Percentiles rank a stretch among this genome's conserved stretches.
phyloP scores from a whole-genome alignment of 108 stramenopile genomes.

The Skeletonema tropicum region DNA sequence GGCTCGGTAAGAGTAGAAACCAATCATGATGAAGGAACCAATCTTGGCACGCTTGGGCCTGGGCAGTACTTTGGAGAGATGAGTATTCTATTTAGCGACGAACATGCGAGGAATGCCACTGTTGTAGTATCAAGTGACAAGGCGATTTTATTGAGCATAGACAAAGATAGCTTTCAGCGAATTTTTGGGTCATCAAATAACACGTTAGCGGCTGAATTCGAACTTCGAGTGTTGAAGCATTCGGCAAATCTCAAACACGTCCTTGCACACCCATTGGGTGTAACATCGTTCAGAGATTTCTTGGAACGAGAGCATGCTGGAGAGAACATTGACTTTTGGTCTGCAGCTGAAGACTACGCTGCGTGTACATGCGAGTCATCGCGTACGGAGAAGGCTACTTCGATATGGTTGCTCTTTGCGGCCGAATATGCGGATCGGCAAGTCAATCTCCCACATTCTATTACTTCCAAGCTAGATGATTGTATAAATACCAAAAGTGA shows the following conservation, averaged over 20 bases:
- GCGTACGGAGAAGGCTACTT: conserved; percentile 25
- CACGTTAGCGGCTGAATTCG: conserved; percentile 42
- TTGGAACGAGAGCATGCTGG: conserved; percentile 51
- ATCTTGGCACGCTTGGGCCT: conserved; percentile 77
- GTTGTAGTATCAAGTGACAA: conserved; percentile 45
- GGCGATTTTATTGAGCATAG: conserved; percentile 49
- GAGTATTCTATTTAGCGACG: conserved; percentile 67
- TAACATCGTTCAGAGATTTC: conserved; percentile 38
- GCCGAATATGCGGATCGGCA: conserved; percentile 36
- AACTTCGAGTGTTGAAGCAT: conserved; percentile 41
- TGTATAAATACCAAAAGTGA: conserved; percentile 21
- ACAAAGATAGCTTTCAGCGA: conserved; percentile 52
- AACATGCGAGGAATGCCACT: conserved; percentile 41
- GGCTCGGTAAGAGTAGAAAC: conserved; percentile 50
- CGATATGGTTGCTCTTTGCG: conserved; percentile 37
- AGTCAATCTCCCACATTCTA: conserved; percentile 42
- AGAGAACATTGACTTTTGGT: conserved; percentile 58
- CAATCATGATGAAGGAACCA: conserved; percentile 31
- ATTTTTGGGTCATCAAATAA: conserved; percentile 39
- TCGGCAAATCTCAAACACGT: conserved; percentile 47
- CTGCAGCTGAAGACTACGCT: conserved; percentile 34
- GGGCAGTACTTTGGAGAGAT: conserved; percentile 90
- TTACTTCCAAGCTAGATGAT: conserved; percentile 13
- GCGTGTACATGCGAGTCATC: background rate
- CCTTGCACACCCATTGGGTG: conserved; percentile 40